Evolutionary conservation across 1,284 basidiomycete species (phyloP).

Genomic region (Papiliotrema laurentii): DNA sequence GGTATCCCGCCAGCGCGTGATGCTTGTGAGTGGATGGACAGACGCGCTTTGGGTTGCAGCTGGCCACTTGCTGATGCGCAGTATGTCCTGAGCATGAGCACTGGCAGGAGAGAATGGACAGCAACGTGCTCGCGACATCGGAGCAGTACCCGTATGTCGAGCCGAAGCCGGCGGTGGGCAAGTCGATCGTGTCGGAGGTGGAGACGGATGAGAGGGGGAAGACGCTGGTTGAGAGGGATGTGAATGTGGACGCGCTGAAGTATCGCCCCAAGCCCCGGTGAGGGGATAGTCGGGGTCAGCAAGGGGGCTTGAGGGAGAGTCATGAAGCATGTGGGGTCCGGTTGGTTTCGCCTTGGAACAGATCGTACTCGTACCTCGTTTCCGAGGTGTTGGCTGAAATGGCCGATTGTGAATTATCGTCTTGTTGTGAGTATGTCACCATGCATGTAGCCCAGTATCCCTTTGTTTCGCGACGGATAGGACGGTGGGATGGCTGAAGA

Average conservation of each 20-base stretch:
- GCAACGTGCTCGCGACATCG: slow-evolving; percentile 27
- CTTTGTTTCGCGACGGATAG: background rate
- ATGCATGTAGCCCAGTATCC: background rate
- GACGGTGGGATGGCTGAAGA: background rate
- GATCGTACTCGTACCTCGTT: no score
- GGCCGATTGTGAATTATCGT: no score
- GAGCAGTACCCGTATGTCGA: background rate
- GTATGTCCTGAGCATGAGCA: slow-evolving; percentile 46
- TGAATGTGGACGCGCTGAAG: slow-evolving; percentile 2
- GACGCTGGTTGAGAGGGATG: slow-evolving; percentile 4
- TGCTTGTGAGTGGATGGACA: slow-evolving; percentile 14
- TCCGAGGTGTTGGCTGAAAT: no score
- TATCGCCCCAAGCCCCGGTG: no score
- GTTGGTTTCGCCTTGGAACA: no score
- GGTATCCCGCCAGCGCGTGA: slow-evolving; percentile 26
- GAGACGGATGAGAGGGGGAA: background rate
- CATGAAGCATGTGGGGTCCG: no score
- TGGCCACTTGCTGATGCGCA: slow-evolving; percentile 2
- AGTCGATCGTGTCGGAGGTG: background rate
- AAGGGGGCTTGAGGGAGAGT: no score
- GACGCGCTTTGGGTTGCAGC: background rate
- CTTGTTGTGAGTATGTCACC: background rate
- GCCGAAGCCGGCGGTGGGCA: background rate
- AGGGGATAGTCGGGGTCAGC: no score
- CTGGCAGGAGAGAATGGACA: slow-evolving; percentile 33